Base-by-base conservation (phyloP, 2,329 filamentous ascomycete species). In the Monosporascus sp. region DNA sequence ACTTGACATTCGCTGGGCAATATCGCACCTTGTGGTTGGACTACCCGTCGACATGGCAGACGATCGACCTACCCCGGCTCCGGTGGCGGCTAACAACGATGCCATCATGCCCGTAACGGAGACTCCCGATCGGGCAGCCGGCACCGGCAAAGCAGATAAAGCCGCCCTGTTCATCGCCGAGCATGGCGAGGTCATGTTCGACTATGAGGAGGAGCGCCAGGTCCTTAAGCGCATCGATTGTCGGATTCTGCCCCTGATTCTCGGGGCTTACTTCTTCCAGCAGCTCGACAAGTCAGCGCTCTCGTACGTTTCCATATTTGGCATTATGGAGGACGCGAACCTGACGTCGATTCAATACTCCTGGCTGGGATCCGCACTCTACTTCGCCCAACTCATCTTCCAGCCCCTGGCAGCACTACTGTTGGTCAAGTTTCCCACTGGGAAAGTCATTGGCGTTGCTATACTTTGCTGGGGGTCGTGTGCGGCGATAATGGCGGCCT, bases 331-430 rank as follows among this genome's bases (percentile, higher is more conserved):
- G 36, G 75, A 79, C 54, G 74, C 76, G 0, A 60, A 76, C 34
- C 70, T 80, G 7, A 65, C 70, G n/a, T 76, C 72, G 18, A 64
- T 72, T 34, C 69, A 81, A 51, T 72, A 76, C 64, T 84, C 81
- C 2, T 85, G 81, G 81, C 75, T 85, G 0, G 79, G 81, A 0
- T 83, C 80, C 2, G 77, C 85, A 49, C 69, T 85, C 15, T 85
- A 81, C 60, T 68, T 83, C n/a, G 80, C 80, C 1, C 80, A 83
- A 61, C 72, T 84, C 8, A 68, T 81, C 14, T 78, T 82, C 70
- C 81, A 84, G 59, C 78, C 80, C 1, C 67, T 80, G 0, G 73
- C 80, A 5, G 79, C 81, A 0, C 74, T 73, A 51, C 60, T 80
- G 5, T 70, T 82, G 0, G 78, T 81, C 27, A 78, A 79, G 57